A percentile compares a stretch with the other conserved stretches of the same genome.
These are phyloP conservation scores for Orychophragmus violaceus DNA, from an alignment of 345 rosid species.

Conservation along the genomic window DNA sequence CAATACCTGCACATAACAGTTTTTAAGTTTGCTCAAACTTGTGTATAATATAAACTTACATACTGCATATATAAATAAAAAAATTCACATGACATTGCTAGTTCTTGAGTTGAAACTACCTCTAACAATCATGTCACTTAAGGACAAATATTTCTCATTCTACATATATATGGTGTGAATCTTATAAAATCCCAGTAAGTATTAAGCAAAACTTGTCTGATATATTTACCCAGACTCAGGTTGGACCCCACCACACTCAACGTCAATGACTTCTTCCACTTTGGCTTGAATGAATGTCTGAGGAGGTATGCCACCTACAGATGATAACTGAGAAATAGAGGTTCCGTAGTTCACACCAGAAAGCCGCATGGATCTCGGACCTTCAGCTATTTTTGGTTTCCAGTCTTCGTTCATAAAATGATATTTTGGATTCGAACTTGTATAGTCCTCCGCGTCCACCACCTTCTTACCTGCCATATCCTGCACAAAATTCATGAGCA, in stretches of 20 bases:
- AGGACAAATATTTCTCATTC: not conserved
- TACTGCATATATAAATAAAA: not conserved
- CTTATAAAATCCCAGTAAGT: not conserved
- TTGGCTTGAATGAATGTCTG: constrained; percentile 36
- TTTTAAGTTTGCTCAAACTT: not conserved
- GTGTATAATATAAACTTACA: not conserved
- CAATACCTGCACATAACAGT: constrained; percentile 44
- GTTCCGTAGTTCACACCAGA: constrained; percentile 28
- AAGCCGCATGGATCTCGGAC: constrained; percentile 16
- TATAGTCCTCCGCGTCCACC: constrained; percentile 16
- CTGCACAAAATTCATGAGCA: constrained; percentile 44
- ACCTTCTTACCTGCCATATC: constrained; percentile 38
- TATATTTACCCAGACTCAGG: constrained; percentile 54
- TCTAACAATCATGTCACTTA: not conserved
- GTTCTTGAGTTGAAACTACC: constrained; percentile 6
- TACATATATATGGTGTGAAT: not conserved
- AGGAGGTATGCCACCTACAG: constrained; percentile 24
- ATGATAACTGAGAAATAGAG: constrained; percentile 20
- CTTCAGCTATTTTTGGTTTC: constrained; percentile 31
- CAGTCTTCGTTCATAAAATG: constrained; percentile 20
- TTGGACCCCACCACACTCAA: constrained; percentile 38
- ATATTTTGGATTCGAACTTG: constrained; percentile 23
- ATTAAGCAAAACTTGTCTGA: not conserved
- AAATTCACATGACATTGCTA: constrained; percentile 10
- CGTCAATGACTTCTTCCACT: constrained; percentile 47